Evolutionary conservation across 352 stramenopile species (phyloP).

Genomic region (Phytopythium helicoides): DNA sequence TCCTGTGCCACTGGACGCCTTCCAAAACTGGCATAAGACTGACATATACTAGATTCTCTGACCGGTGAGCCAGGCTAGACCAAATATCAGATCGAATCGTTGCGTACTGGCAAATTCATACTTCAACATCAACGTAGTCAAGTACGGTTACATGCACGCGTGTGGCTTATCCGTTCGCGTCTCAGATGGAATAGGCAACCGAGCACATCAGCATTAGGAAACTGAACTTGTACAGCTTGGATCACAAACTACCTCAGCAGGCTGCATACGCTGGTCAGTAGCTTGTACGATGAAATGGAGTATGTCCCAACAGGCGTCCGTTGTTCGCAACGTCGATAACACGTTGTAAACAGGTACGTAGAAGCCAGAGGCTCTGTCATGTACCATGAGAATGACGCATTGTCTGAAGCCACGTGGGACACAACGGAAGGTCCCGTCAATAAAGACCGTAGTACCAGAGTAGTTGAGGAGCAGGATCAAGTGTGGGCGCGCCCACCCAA

Average conservation of each 20-base stretch:
- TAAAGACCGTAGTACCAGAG: slow-evolving; percentile 12
- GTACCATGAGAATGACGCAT: slow-evolving; percentile 15
- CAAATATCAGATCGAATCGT: too few relatives aligned
- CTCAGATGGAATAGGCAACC: slow-evolving; percentile 25
- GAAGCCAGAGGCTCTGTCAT: slow-evolving; percentile 3
- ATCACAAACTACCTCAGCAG: slow-evolving; percentile 14
- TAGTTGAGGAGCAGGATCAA: slow-evolving; percentile 12
- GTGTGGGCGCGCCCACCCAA: slow-evolving; percentile 18
- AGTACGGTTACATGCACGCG: too few relatives aligned
- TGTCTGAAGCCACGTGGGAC: slow-evolving; percentile 10
- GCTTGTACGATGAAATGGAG: slow-evolving; percentile 9
- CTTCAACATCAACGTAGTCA: too few relatives aligned
- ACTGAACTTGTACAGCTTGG: slow-evolving; percentile 9
- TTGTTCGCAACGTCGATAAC: slow-evolving; percentile 6
- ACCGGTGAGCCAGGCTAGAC: too few relatives aligned
- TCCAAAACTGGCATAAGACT: too few relatives aligned
- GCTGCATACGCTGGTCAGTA: slow-evolving; percentile 4
- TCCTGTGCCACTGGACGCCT: too few relatives aligned
- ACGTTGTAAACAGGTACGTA: slow-evolving; percentile 17
- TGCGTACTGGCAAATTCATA: too few relatives aligned
- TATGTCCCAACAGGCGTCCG: slow-evolving; percentile 10
- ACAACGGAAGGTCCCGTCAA: slow-evolving; percentile 24
- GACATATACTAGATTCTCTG: too few relatives aligned
- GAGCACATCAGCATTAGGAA: slow-evolving; percentile 1
- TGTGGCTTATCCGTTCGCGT: too few relatives aligned